Percentiles rank a stretch among this genome's conserved stretches.
Evolutionary conservation across 371 early-diverging fungal genomes (phyloP).

Genomic region (Fennellomyces sp.): DNA sequence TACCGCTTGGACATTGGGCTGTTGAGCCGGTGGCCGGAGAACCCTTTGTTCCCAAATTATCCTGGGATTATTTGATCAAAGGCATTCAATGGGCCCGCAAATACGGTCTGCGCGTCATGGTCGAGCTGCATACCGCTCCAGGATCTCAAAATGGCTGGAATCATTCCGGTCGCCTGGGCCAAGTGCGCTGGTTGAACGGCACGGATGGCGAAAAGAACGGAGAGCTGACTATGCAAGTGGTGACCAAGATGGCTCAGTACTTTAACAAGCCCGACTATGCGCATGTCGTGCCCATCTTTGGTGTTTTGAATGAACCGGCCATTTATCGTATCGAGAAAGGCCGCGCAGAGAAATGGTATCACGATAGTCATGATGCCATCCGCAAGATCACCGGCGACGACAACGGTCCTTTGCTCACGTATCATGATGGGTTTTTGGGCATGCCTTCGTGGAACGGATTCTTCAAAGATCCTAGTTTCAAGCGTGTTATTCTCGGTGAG

Average conservation of each 20-base stretch:
- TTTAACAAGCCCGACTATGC: constrained; percentile 52
- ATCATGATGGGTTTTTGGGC: constrained; percentile 49
- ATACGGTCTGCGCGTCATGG: constrained; percentile 71
- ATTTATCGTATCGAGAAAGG: constrained; percentile 23
- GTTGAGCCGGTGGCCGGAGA: constrained; percentile 38
- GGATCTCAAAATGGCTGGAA: constrained; percentile 84
- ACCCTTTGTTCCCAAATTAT: constrained; percentile 63
- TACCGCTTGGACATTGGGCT: constrained; percentile 82
- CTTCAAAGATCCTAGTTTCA: constrained; percentile 26
- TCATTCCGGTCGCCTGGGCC: constrained; percentile 61
- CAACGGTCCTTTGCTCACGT: constrained; percentile 40
- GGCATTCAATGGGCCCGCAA: constrained; percentile 71
- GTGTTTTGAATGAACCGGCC: constrained; percentile 54
- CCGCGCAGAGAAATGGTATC: constrained; percentile 37
- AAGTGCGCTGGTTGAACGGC: constrained; percentile 53
- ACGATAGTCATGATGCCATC: constrained; percentile 30
- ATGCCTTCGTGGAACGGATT: constrained; percentile 39
- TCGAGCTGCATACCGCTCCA: constrained; percentile 78
- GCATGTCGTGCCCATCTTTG: constrained; percentile 56
- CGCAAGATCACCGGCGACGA: constrained; percentile 30
- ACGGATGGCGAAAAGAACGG: constrained; percentile 37
- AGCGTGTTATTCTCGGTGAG: constrained; percentile 41
- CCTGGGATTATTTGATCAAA: constrained; percentile 57
- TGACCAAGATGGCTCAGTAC: constrained; percentile 37
- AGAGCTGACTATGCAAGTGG: constrained; percentile 32